A percentile compares a stretch with the other conserved stretches of the same genome.
phyloP scores from a whole-genome alignment of 2,329 filamentous ascomycete species.

The Verticillium tricorpus region DNA sequence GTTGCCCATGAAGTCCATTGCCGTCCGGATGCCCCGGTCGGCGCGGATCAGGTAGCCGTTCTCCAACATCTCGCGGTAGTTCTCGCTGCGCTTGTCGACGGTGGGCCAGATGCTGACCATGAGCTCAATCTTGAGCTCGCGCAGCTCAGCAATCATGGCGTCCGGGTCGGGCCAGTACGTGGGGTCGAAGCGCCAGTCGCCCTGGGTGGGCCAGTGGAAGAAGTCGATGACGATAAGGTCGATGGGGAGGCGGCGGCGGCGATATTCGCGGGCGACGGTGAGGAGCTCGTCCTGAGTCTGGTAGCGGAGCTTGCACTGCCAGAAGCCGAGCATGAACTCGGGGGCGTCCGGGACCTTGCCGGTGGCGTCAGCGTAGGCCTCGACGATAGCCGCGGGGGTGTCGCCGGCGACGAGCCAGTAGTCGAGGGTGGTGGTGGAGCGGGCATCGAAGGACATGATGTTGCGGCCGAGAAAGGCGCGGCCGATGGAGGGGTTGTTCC shows the following conservation, averaged over 20 bases:
- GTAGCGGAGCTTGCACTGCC: slow-evolving; percentile 61
- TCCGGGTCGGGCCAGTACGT: slow-evolving; percentile 63
- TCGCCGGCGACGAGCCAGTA: slow-evolving; percentile 57
- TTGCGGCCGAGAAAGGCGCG: slow-evolving; percentile 55
- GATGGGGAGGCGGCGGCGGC: slow-evolving; percentile 45
- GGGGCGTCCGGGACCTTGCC: slow-evolving; percentile 60
- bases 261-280: slow-evolving; percentile 51
- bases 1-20: slow-evolving; percentile 55
- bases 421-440: slow-evolving; percentile 49
- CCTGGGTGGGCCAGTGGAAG: slow-evolving; percentile 61
- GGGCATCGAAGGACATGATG: slow-evolving; percentile 53
- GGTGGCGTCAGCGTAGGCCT: slow-evolving; percentile 48
- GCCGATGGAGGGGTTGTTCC: slow-evolving; percentile 59
- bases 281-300: slow-evolving; percentile 58
- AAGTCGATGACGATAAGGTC: slow-evolving; percentile 61
- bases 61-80: slow-evolving; percentile 24
- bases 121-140: slow-evolving; percentile 54
- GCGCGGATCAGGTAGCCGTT: slow-evolving; percentile 55
- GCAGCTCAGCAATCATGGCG: slow-evolving; percentile 59
- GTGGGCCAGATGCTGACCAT: slow-evolving; percentile 71
- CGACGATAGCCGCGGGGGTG: slow-evolving; percentile 45
- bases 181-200: slow-evolving; percentile 64
- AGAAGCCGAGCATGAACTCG: slow-evolving; percentile 59
- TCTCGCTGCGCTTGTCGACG: slow-evolving; percentile 22
- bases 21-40: slow-evolving; percentile 54